Evolutionary conservation across 2,329 filamentous ascomycete genomes (phyloP).

Genomic region (Macroventuria anomochaeta): DNA sequence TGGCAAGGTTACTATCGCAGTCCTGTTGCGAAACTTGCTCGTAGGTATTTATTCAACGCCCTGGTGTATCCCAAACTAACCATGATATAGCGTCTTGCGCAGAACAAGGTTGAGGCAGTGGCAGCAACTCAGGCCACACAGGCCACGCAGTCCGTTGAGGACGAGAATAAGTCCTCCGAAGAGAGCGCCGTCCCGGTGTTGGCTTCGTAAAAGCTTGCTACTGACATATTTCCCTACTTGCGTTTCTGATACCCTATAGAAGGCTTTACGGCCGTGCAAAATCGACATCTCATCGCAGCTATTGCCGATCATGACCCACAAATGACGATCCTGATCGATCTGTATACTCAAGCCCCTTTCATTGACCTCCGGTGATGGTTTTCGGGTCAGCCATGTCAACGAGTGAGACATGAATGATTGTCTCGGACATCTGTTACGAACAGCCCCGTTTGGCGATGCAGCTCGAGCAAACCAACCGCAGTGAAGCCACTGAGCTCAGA

Average conservation of each 20-base stretch:
- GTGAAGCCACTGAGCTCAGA: not conserved
- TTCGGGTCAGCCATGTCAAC: too few species aligned
- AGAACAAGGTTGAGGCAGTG: conserved; percentile 49
- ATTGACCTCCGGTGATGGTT: too few species aligned
- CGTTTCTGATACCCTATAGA: conserved; percentile 39
- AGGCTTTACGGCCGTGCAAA: conserved; percentile 25
- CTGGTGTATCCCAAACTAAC: not conserved
- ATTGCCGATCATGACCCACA: not conserved
- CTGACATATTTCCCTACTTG: not conserved
- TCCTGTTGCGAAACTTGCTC: conserved; percentile 86
- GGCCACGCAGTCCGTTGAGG: conserved; percentile 5
- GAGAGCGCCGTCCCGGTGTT: conserved; percentile 23
- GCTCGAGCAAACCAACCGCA: not conserved
- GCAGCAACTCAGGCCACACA: conserved; percentile 14
- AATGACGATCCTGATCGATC: too few species aligned
- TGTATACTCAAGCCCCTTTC: too few species aligned
- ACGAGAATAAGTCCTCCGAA: conserved; percentile 25
- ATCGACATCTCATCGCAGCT: not conserved
- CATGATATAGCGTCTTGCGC: conserved; percentile 49
- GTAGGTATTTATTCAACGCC: conserved; percentile 59
- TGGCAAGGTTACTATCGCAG: conserved; percentile 95
- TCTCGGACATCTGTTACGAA: too few species aligned
- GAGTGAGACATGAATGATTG: too few species aligned
- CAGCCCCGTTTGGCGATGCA: not conserved
- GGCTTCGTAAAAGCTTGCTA: not conserved